Percentiles rank a stretch among this genome's conserved stretches.
phyloP scores from a whole-genome alignment of 495 filamentous ascomycete genomes.

The Aspergillus baeticus region DNA sequence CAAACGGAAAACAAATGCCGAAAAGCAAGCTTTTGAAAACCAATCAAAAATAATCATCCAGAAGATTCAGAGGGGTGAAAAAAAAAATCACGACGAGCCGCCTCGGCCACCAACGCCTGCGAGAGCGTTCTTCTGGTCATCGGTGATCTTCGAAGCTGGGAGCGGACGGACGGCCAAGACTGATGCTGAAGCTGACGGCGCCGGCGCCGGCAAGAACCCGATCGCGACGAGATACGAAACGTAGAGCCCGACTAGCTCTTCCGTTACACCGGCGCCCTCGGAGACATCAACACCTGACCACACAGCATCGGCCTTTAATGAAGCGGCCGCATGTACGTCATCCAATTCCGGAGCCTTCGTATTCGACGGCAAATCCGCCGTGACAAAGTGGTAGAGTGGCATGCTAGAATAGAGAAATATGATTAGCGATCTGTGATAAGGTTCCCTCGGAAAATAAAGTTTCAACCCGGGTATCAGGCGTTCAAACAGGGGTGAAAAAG shows the following conservation, averaged over 20 bases:
- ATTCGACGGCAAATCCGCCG: conserved; percentile 70
- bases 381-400: conserved; percentile 85
- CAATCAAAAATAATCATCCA: neutral
- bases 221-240: conserved; percentile 67
- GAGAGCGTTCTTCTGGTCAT: conserved; percentile 50
- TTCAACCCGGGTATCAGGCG: neutral
- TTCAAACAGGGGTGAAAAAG: too few species aligned
- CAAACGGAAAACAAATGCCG: neutral
- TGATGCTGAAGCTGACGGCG: conserved; percentile 31
- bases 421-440: neutral
- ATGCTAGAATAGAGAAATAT: conserved; percentile 38
- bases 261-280: conserved; percentile 61
- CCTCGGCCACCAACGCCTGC: conserved; percentile 51
- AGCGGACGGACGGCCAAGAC: conserved; percentile 42
- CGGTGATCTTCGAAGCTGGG: conserved; percentile 46
- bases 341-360: conserved; percentile 81
- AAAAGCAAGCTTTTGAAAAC: conserved; percentile 6
- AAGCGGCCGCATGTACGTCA: conserved; percentile 65
- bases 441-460: neutral
- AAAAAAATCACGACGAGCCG: conserved; percentile 25
- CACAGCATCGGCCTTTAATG: conserved; percentile 59
- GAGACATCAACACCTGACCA: conserved; percentile 65
- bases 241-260: conserved; percentile 70
- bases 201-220: conserved; percentile 66
- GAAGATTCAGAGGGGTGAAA: neutral